These are phyloP conservation scores for Pulicaria dysenterica DNA, from an alignment of 129 eudicot species.

Conservation along the genomic window DNA sequence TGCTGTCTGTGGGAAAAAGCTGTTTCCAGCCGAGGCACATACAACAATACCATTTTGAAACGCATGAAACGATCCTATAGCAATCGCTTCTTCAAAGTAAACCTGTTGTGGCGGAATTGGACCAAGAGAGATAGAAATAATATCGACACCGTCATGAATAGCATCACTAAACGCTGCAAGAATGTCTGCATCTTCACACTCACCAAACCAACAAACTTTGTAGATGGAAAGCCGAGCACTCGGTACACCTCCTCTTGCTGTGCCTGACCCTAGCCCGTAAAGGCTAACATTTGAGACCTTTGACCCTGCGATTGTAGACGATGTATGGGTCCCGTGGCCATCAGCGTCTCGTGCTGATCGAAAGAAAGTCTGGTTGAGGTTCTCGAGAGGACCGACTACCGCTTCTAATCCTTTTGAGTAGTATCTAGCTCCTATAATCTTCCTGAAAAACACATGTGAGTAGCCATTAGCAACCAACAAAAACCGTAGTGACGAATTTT, in stretches of 20 bases:
- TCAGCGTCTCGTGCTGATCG: conserved; percentile 60
- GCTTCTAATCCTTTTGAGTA: conserved; percentile 59
- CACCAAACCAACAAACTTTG: conserved; percentile 65
- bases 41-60: conserved; percentile 59
- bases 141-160: conserved; percentile 60
- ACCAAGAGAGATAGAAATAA: conserved; percentile 66
- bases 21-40: conserved; percentile 66
- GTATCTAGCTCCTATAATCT: conserved; percentile 71
- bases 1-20: conserved; percentile 43
- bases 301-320: conserved; percentile 75
- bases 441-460: conserved; percentile 42
- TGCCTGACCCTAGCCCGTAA: conserved; percentile 56
- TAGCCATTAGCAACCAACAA: too few species aligned
- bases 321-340: conserved; percentile 69
- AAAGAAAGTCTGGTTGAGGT: conserved; percentile 38
- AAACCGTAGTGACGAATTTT: too few species aligned
- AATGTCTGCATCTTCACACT: conserved; percentile 61
- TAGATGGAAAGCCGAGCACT: conserved; percentile 67
- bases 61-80: conserved; percentile 66
- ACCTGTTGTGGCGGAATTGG: conserved; percentile 42
- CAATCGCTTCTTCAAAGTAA: conserved; percentile 42
- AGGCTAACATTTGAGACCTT: conserved; percentile 44
- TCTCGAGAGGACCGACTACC: conserved; percentile 49
- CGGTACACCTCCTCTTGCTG: conserved; percentile 68
- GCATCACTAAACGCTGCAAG: conserved; percentile 69